Conservation (phyloP, 2,329 filamentous ascomycete genomes). For the Diaporthe citri region DNA sequence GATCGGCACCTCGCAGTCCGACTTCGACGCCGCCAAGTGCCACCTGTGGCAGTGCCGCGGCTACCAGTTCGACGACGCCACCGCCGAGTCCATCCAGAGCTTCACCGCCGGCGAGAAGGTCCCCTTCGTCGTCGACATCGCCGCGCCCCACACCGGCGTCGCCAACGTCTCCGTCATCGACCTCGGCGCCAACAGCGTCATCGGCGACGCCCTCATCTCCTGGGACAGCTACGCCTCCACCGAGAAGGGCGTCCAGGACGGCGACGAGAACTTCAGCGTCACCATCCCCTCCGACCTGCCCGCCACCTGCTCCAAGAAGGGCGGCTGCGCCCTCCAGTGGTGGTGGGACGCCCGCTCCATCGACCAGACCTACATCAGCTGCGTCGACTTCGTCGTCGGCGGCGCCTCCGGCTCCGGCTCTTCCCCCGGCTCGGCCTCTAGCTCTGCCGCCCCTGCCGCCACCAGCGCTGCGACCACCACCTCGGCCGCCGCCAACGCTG, state of each 20-base stretch:
- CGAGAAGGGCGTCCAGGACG: slow-evolving; percentile 53
- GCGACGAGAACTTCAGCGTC: slow-evolving; percentile 64
- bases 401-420: slow-evolving; percentile 24
- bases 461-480: slow-evolving; percentile 6
- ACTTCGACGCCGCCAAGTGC: slow-evolving; percentile 62
- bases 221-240: slow-evolving; percentile 65
- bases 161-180: slow-evolving; percentile 69
- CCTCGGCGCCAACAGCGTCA: slow-evolving; percentile 60
- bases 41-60: slow-evolving; percentile 70
- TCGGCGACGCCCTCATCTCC: slow-evolving; percentile 60
- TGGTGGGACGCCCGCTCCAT: slow-evolving; percentile 61
- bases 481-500: slow-evolving; percentile 19
- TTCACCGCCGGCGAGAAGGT: slow-evolving; percentile 64
- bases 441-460: background rate
- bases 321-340: slow-evolving; percentile 66
- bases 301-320: slow-evolving; percentile 57
- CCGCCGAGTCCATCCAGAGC: slow-evolving; percentile 59
- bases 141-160: slow-evolving; percentile 65
- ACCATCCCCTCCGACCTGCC: slow-evolving; percentile 64
- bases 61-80: slow-evolving; percentile 68
- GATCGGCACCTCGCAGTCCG: slow-evolving; percentile 57
- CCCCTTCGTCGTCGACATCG: slow-evolving; percentile 58
- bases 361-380: slow-evolving; percentile 68
- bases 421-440: background rate
- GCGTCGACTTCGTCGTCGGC: slow-evolving; percentile 60